Evolutionary conservation across 2,329 filamentous ascomycete genomes (phyloP).

Genomic region (Pseudocercospora eumusae): DNA sequence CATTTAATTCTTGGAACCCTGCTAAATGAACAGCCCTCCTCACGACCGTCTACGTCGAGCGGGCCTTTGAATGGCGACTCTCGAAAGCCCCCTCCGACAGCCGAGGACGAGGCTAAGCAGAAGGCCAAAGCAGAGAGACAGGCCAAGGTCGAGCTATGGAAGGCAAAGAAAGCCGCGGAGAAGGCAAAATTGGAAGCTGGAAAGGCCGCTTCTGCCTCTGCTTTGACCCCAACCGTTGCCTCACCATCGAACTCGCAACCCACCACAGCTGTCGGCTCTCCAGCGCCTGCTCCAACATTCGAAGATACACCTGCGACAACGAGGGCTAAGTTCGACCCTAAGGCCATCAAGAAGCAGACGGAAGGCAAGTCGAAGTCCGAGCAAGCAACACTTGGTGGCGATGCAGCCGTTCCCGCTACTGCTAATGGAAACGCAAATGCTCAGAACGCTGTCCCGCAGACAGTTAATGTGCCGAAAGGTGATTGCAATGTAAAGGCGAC

Average conservation of each 20-base stretch:
- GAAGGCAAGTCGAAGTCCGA: conserved; percentile 53
- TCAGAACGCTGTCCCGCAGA: conserved; percentile 43
- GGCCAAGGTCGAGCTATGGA: conserved; percentile 62
- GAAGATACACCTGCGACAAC: conserved; percentile 44
- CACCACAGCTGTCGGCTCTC: conserved; percentile 11
- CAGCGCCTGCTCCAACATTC: conserved; percentile 7
- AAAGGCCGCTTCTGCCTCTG: conserved; percentile 12
- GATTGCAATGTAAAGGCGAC: conserved; percentile 23
- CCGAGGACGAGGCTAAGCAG: conserved; percentile 69
- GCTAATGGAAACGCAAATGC: conserved; percentile 39
- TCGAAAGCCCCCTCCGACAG: conserved; percentile 13
- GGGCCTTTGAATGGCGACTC: conserved; percentile 14
- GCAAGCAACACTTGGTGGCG: conserved; percentile 57
- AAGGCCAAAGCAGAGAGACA: conserved; percentile 71
- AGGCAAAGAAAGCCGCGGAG: conserved; percentile 41
- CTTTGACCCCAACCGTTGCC: conserved; percentile 15
- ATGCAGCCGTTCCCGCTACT: conserved; percentile 51
- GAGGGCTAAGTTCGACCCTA: conserved; percentile 81
- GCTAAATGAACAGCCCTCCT: conserved; percentile 27
- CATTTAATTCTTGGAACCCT: background rate
- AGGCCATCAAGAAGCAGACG: conserved; percentile 79
- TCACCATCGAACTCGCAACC: conserved; percentile 18
- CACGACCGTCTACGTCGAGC: conserved; percentile 21
- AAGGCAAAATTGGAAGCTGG: background rate
- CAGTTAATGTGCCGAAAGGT: conserved; percentile 44